Base-by-base conservation (phyloP, 1,139 yeast genomes). In the Yamadazyma songkhlaensis region DNA sequence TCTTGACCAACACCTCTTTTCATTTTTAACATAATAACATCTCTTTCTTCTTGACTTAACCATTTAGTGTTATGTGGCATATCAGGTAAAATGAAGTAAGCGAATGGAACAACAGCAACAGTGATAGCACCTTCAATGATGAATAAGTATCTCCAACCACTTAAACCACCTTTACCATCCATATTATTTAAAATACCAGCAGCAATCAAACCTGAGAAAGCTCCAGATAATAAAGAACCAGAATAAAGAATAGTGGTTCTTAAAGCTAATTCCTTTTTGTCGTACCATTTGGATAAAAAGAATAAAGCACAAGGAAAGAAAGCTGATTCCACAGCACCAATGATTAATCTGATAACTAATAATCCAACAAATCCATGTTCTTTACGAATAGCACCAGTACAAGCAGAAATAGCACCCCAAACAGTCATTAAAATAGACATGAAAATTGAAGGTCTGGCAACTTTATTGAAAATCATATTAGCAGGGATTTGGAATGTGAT, bases 41-140 rank as follows among this genome's bases (percentile, higher is more conserved):
- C 69, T 36, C 64, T 67, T 54, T 79, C 84, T 45, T 72, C 68
- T 35, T 63, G 67, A 25, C 55, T 60, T 41, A 79, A 62, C 59
- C 75, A 77, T 44, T 72, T 72, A 20, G 80, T 69, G 36, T 64
- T 64, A 20, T 57, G 64, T 28, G 89, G 89, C 72, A 81, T 80
- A 56, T 86, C 92, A 9, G 94, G 82, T 46, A 86, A 71, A 29
- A 74, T 59, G 49, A 83, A 80, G 60, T 66, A 84, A 36, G 86
- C 70, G 31, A 82, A 46, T 25, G 83, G 59, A 2, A 74, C 76
- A 36, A 74, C 59, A 25, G 77, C 77, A 15, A 77, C 77, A 15
- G 95, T 85, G 50, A 83, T 69, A 7, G 80, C 67, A 43, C 94
- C 92, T 57, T 84, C 90, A 45, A 84, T 76, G 46, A 83, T 74